phyloP scores from a whole-genome alignment of 1,284 basidiomycete genomes.

The Ganoderma leucocontextum region DNA sequence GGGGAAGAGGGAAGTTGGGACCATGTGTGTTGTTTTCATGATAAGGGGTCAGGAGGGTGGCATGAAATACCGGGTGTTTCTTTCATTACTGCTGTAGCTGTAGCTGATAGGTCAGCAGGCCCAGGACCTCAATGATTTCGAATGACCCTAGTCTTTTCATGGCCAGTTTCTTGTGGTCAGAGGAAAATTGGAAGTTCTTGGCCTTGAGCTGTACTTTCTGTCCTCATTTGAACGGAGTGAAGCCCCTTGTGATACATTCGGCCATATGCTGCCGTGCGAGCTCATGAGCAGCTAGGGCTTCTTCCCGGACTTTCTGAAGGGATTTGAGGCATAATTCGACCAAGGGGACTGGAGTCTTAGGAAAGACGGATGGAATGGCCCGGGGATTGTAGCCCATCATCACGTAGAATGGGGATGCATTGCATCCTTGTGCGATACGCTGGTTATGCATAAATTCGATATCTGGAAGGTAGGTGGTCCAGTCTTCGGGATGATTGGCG shows the following conservation, averaged over 20 bases:
- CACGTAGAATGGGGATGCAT: slow-evolving; percentile 40
- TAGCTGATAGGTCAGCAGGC: neutral
- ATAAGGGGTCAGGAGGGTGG: slow-evolving; percentile 16
- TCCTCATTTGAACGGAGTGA: slow-evolving; percentile 12
- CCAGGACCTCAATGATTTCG: neutral
- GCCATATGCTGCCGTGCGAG: slow-evolving; percentile 5
- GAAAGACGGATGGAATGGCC: neutral
- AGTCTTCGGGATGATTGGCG: slow-evolving; percentile 42
- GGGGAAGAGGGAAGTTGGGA: slow-evolving; percentile 16
- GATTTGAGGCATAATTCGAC: neutral
- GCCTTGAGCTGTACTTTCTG: slow-evolving; percentile 12
- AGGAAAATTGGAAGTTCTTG: slow-evolving; percentile 7
- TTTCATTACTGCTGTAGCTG: neutral
- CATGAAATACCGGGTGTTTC: slow-evolving; percentile 26
- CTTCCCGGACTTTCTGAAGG: neutral
- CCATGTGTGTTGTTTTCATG: slow-evolving; percentile 24
- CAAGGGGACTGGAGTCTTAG: neutral
- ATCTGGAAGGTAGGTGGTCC: slow-evolving; percentile 38
- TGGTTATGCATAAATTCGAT: slow-evolving; percentile 39
- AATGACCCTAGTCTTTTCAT: slow-evolving; percentile 6
- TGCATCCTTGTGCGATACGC: slow-evolving; percentile 34
- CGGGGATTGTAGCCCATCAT: slow-evolving; percentile 12
- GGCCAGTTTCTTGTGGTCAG: neutral
- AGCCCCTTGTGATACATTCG: neutral
- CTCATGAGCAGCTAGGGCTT: neutral